Base-by-base conservation (phyloP, 2,329 filamentous ascomycete genomes). In the Venturia nashicola region DNA sequence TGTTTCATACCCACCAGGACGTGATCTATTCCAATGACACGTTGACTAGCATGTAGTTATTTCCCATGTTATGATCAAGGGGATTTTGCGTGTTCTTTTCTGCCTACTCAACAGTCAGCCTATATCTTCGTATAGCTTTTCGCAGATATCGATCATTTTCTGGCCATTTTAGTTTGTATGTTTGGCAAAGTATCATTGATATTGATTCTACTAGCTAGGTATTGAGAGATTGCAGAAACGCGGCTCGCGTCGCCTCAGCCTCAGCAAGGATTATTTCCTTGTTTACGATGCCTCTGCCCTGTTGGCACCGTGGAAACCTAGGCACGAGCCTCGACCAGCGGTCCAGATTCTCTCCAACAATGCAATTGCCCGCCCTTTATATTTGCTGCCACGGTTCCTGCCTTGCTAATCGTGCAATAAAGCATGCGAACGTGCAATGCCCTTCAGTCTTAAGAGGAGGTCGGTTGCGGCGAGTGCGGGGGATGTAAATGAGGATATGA, bases 221-320 rank as follows among this genome's bases (percentile, higher is more conserved):
- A 27, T 27, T 27, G 27, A 27, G 4, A 27, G 27, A 18, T 16
- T 36, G 51, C 27, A 57, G 32, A 36, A 57, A 57, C 51, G 51
- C 51, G 51, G 51, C 51, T 57, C 51, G 51, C 51, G 32, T 34
- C 51, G 51, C 27, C 5, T 36, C 18, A 36, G 51, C 27, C 5
- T 36, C 18, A 36, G 46, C 51, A 57, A 57, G 51, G 51, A 57
- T 57, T n/a, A 34, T 34, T 57, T 57, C 51, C 51, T 57, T 57
- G 51, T 57, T 57, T 57, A 57, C 51, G 32, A 36, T 36, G 51
- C 51, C 27, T 57, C 51, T 57, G 51, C 51, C 51, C 51, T 36
- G 46, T 51, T 51, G 32, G 51, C 27, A 57, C 14, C 6, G 5
- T 5, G 14, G 51, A 57, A 57, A 36, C n/a, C n/a, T n/a, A n/a